Base-by-base conservation (phyloP, 2,329 filamentous ascomycete genomes). In the Daldinia eschscholtzii region DNA sequence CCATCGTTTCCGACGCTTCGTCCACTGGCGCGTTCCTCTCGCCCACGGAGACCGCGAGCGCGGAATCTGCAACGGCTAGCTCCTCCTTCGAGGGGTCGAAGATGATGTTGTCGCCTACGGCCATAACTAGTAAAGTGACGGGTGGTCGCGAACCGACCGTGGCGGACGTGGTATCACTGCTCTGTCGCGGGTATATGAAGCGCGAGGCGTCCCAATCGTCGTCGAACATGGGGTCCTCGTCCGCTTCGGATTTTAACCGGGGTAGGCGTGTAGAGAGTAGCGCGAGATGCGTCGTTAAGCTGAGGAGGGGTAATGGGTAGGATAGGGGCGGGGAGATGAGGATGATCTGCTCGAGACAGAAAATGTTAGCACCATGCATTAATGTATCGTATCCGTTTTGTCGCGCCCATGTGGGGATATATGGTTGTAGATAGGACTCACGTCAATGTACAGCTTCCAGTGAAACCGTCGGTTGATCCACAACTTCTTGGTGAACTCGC, bases 201-300 rank as follows among this genome's bases (percentile, higher is more conserved):
- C 89, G 86, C 0, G 94, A 90, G 15, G 92, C 92, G 71, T 92
- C 93, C 96, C 96, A 99, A 83, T 99, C 96, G 81, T 99, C 96
- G 82, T 98, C 92, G 81, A 99, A 99, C 78, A 98, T 90, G 12
- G 96, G 96, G 75, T 99, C 96, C 82, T 99, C 96, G 81, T 98
- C 95, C 65, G 89, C 88, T 80, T 97, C 92, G 1, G 94, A 98
- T 79, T 93, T 93, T 58, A 98, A 85, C 28, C 90, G 88, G 6
- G 96, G 96, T 2, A 98, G 86, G 71, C 92, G 90, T 6, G 96
- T 95, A 33, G 93, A 91, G 70, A 98, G 89, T 53, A 99, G 91
- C 2, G 96, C 96, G 68, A 99, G 91, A 79, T 99, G 94, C 55
- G 93, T 95, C 20, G 96, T 97, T 65, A 98, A 87, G 35, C 94